Percentiles rank a stretch among this genome's conserved stretches.
Evolutionary conservation across 148 eudicot genomes (phyloP).

Genomic region (Camellia lanceoleosa): DNA sequence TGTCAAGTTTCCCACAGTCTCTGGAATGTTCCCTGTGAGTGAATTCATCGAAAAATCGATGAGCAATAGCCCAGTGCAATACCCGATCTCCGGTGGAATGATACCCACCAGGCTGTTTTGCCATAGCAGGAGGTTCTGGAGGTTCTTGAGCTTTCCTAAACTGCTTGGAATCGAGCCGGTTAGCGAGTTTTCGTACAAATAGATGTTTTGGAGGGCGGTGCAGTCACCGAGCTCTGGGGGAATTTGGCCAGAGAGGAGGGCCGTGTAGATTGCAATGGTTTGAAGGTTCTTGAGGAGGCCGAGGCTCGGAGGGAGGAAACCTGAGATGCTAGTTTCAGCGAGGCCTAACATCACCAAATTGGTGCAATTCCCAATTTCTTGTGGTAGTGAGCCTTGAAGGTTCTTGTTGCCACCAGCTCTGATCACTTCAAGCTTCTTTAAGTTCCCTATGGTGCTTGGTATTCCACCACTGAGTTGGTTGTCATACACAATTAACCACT

Average conservation of each 20-base stretch:
- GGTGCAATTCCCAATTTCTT: conserved; percentile 71
- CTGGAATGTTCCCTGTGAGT: conserved; percentile 64
- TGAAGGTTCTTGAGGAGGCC: conserved; percentile 73
- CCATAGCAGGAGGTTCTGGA: conserved; percentile 73
- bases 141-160: conserved; percentile 51
- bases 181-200: conserved; percentile 77
- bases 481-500: conserved; percentile 55
- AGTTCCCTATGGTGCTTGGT: conserved; percentile 60
- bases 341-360: conserved; percentile 63
- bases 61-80: conserved; percentile 36
- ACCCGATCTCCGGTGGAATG: conserved; percentile 65
- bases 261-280: conserved; percentile 69
- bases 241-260: conserved; percentile 78
- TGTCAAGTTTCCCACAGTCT: conserved; percentile 51
- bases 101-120: conserved; percentile 73
- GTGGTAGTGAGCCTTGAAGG: conserved; percentile 62
- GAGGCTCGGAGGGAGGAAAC: conserved; percentile 57
- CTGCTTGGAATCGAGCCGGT: conserved; percentile 64
- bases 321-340: conserved; percentile 88
- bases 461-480: conserved; percentile 76
- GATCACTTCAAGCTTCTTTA: conserved; percentile 52
- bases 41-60: conserved; percentile 77
- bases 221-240: conserved; percentile 86
- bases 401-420: conserved; percentile 92
- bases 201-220: conserved; percentile 47